Base-by-base conservation (phyloP, 2,329 filamentous ascomycete genomes). In the Phaeophleospora eucalypticola region DNA sequence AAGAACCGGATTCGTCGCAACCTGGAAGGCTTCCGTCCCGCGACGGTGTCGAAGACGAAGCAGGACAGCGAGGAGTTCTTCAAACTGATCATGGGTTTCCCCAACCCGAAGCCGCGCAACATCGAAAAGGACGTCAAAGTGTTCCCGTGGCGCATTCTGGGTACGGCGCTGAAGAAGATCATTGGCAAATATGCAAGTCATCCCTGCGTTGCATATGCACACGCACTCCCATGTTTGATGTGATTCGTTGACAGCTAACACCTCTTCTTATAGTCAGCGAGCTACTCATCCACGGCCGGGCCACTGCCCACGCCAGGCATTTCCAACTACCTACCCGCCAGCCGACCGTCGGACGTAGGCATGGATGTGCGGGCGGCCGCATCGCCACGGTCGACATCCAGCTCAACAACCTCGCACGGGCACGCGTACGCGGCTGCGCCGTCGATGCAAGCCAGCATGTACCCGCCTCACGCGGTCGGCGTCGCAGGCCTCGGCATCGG, bases 61-160 rank as follows among this genome's bases (percentile, higher is more conserved):
- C 65, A 83, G 1, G 91, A 97, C 49, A 95, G 87, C 65, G 91
- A 97, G 67, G 89, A 94, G 45, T 97, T 97, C 69, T 97, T 97
- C 82, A 96, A 96, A 73, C 79, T 96, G 60, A 97, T 98, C 71
- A 98, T 98, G 93, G 88, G 83, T 1, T 97, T 97, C 64, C 89
- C 89, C 10, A 87, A 86, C 51, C 93, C 93, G 2, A 97, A 97
- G 70, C 93, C 93, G 15, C 80, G 93, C 53, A 96, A 97, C 64
- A 98, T 98, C 56, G 93, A 97, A 74, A 98, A 98, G 73, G 91
- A 97, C 63, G 90, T 98, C 65, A 98, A 98, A 72, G 93, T 97
- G 10, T 98, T 97, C 64, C 86, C 89, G 3, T 98, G 93, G 93
- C 93, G 89, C 68, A 88, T 93, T 50, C 77, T 98, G 36, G 80